phyloP scores from a whole-genome alignment of 495 filamentous ascomycete species.

The Jackrogersella minutella region DNA sequence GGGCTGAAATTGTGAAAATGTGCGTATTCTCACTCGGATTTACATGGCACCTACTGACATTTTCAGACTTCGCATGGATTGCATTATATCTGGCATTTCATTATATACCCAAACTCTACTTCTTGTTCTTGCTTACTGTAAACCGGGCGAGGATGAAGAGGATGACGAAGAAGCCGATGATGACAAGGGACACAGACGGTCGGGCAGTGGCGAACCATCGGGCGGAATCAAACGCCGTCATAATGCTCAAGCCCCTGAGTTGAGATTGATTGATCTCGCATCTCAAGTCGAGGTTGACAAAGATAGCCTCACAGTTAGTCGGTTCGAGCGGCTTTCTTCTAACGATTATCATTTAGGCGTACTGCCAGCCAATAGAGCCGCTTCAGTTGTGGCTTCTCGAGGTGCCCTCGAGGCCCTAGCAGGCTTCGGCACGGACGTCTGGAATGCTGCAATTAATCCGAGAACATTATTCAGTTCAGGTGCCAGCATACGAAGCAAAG shows the following conservation, averaged over 20 bases:
- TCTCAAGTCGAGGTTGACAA: slow-evolving; percentile 79
- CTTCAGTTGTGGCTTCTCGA: slow-evolving; percentile 65
- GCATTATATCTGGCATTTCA: slow-evolving; percentile 95
- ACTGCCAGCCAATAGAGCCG: slow-evolving; percentile 73
- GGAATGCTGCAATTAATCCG: slow-evolving; percentile 86
- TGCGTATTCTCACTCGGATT: slow-evolving; percentile 54
- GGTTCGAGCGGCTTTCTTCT: slow-evolving; percentile 84
- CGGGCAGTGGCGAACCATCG: slow-evolving; percentile 58
- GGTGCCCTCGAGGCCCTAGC: slow-evolving; percentile 72
- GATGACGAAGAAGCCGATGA: slow-evolving; percentile 44
- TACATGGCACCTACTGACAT: slow-evolving; percentile 40
- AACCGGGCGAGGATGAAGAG: slow-evolving; percentile 72
- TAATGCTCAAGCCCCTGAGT: slow-evolving; percentile 82
- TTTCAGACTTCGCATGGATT: slow-evolving; percentile 86
- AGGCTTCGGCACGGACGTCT: slow-evolving; percentile 66
- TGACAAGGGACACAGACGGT: slow-evolving; percentile 30
- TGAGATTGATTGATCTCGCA: slow-evolving; percentile 86
- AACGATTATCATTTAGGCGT: slow-evolving; percentile 92
- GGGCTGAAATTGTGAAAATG: slow-evolving; percentile 90
- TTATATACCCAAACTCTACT: slow-evolving; percentile 93
- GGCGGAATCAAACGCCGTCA: slow-evolving; percentile 70
- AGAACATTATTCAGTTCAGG: slow-evolving; percentile 83
- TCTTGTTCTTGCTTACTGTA: slow-evolving; percentile 88
- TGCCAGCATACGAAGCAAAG: slow-evolving; percentile 80
- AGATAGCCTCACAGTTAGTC: slow-evolving; percentile 80